A percentile compares a stretch with the other conserved stretches of the same genome.
Conservation (phyloP, 176 grass and related monocot species). For the bread wheat (Triticum aestivum) region IWGSC_CS_RefSeq_v2.1 NC_057807.1:582061552-582062051, state of each 20-base stretch:
- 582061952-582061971: neutral
- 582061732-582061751: neutral
- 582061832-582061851: constrained; percentile 18
- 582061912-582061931: neutral
- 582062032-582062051: neutral
- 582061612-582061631: too few species aligned
- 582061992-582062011: neutral
- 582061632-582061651: too few species aligned
- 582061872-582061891: constrained; percentile 7
- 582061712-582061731: neutral
- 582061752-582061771: neutral
- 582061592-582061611: neutral
- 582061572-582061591: neutral
- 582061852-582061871: constrained; percentile 5
- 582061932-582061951: neutral
- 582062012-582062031: neutral
- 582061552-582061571: neutral
- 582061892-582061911: neutral
- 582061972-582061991: neutral
- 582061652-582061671: neutral
- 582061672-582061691: too few species aligned
- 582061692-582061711: neutral
- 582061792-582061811: too few species aligned
- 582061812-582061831: neutral
- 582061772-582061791: too few species aligned